Evolutionary conservation across 202 grass and related monocot species (phyloP), one percentile per base, ranked within the genome.

Genomic region (Schoenoplectus triqueter): DNA sequence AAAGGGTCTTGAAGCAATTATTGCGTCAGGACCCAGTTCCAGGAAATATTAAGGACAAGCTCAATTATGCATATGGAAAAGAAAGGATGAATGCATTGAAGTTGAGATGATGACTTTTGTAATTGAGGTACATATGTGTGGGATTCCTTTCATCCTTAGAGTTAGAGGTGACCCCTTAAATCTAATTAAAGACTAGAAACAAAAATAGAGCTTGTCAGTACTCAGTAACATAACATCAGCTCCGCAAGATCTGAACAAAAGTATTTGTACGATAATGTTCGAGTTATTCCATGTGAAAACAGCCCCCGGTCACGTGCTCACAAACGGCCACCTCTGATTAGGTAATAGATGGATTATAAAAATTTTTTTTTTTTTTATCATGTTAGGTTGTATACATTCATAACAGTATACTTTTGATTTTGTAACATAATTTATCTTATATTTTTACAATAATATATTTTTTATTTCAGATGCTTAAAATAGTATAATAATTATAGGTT

Each of bases 171-270:
- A 78, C 31, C 59, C 39, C 6, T 60, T 78, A 39, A 31, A 55
- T 55, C n/a, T 59, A 66, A 66, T 66, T 66, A 55, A 41, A 77
- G 31, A 44, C 9, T 61, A 59, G 6, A 78, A 60, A 78, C 7
- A 78, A 78, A 78, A 60, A 9, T 17, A 78, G 39, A 77, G 10
- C 5, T 78, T 42, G 52, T 44, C 74, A 78, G 74, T 39, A 42
- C 31, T 31, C 31, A 31, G 31, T 31, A 31, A 31, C 31, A 31
- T 31, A 31, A 31, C 31, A 31, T 31, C 31, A 78, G 74, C 39
- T 60, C 74, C n/a, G 31, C 74, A 78, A 78, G 74, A 78, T 60
- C 59, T 82, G 48, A 82, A 67, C 80, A 67, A 67, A 44, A 39
- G 3, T 31, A 7, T 14, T 31, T 31, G 31, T 31, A 31, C 31